Conservation (phyloP, 345 rosid species). For the Rhizophora mangle region DNA sequence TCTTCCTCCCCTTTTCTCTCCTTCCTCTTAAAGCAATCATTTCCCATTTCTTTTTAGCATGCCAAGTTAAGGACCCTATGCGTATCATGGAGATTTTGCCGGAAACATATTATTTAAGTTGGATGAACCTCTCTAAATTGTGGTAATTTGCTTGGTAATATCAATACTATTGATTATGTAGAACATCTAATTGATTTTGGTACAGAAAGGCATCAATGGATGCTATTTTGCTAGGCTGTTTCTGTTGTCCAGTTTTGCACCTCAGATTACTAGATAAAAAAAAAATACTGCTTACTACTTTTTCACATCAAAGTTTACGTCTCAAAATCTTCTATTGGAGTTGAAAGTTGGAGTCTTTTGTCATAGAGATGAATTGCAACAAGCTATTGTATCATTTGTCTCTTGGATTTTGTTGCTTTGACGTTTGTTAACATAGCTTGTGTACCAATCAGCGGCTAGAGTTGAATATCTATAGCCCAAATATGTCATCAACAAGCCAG, state of each 20-base stretch:
- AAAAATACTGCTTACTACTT: neutral
- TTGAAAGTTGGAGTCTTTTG: neutral
- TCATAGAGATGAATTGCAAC: neutral
- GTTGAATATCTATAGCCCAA: conserved; percentile 70
- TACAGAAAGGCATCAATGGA: too few species aligned
- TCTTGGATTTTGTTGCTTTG: neutral
- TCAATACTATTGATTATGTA: too few species aligned
- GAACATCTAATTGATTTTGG: too few species aligned
- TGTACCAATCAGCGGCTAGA: conserved; percentile 38
- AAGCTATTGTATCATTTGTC: neutral
- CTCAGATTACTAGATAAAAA: too few species aligned
- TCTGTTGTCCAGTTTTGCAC: too few species aligned
- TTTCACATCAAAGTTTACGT: neutral
- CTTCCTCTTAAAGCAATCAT: neutral
- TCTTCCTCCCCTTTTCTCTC: neutral
- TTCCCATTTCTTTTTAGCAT: too few species aligned
- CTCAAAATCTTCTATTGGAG: neutral
- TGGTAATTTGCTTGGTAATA: too few species aligned
- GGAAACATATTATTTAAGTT: too few species aligned
- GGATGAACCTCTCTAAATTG: too few species aligned
- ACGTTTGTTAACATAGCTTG: neutral
- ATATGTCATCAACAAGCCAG: conserved; percentile 58
- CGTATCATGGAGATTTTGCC: too few species aligned
- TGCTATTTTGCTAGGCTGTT: too few species aligned
- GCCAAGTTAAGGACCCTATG: too few species aligned